Base-by-base conservation (phyloP, 2,329 filamentous ascomycete genomes). In the Phyllosticta ampelicida region DNA sequence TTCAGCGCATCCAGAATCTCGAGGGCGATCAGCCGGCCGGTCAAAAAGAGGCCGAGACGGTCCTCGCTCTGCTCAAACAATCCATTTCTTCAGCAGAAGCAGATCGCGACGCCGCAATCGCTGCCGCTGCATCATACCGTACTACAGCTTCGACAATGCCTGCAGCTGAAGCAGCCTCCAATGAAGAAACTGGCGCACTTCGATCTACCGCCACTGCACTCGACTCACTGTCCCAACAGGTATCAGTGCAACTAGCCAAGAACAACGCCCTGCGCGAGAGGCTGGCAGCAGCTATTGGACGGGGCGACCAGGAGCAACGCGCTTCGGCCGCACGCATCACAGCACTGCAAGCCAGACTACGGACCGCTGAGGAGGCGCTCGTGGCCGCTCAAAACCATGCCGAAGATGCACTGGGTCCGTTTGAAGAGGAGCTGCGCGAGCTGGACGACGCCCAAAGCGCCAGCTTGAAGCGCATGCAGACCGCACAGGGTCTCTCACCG, bases 241-340 rank as follows among this genome's bases (percentile, higher is more conserved):
- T 96, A 21, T 85, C 86, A 58, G 78, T 84, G 58, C 92, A 96
- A 71, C 79, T 97, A 49, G 77, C 84, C n/a, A 81, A 82, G 29
- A 97, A 97, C 71, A 79, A 81, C 44, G 78, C 82, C 26, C 78
- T 99, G 54, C 86, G 90, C 59, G 77, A 82, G 58, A 87, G 92
- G 49, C 83, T 99, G 1, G 78, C 86, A 6, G 82, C 88, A 19
- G 90, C 91, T 1, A 88, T 97, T 44, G 78, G 83, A 55, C 87
- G 90, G 62, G 91, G 92, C 59, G 92, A 97, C 66, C 79, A 80
- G 29, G 89, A 94, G 65, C 91, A 95, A 70, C 85, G 86, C 66
- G 76, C 84, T 60, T 95, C 90, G 62, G 87, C 87, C 13, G 80
- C 84, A 55, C 87, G 89, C 66, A 96, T 99, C 69, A 89, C 89